phyloP scores from a whole-genome alignment of 306 rosid species.

The Cajanus cajan region DNA sequence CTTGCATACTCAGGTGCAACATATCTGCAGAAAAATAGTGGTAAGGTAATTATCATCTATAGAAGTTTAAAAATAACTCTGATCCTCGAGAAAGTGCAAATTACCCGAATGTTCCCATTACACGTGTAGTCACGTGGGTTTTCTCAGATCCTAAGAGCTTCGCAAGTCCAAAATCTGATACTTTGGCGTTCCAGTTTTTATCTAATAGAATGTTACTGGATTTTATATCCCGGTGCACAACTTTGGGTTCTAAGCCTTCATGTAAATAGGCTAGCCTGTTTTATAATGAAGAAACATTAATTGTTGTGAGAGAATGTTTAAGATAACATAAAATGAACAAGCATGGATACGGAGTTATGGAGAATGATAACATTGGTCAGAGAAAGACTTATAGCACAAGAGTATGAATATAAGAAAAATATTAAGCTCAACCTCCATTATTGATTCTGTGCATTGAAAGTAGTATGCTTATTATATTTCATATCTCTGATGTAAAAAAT shows the following conservation, averaged over 20 bases:
- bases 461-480: too few species aligned
- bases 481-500: too few species aligned
- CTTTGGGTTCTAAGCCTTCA: slow-evolving; percentile 98
- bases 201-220: slow-evolving; percentile 95
- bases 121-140: slow-evolving; percentile 88
- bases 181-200: slow-evolving; percentile 86
- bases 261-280: slow-evolving; percentile 91
- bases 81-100: slow-evolving; percentile 27
- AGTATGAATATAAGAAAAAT: background rate
- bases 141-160: slow-evolving; percentile 87
- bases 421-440: background rate
- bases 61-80: background rate
- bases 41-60: background rate
- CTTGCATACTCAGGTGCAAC: slow-evolving; percentile 98
- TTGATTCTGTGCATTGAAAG: too few species aligned
- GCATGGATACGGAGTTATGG: slow-evolving; percentile 3
- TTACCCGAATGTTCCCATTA: slow-evolving; percentile 97
- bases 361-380: background rate
- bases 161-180: slow-evolving; percentile 96
- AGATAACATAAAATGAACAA: background rate
- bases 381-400: background rate
- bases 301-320: background rate
- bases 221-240: slow-evolving; percentile 93
- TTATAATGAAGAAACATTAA: slow-evolving; percentile 18
- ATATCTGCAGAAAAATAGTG: slow-evolving; percentile 53